Evolutionary conservation across 345 rosid species (phyloP).

Genomic region (Hibiscus tridactylites): DNA sequence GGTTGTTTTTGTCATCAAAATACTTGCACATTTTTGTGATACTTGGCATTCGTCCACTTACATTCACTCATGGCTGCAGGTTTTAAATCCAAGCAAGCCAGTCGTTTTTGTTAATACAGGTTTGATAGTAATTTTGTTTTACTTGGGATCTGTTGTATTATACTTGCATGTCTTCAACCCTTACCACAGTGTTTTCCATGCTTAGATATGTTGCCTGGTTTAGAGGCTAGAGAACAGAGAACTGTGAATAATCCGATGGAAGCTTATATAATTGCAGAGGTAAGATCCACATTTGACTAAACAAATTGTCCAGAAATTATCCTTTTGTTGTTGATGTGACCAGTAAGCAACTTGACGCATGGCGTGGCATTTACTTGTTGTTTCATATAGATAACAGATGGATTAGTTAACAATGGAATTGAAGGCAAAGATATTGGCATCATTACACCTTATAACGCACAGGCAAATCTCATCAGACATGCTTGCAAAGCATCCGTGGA

Average conservation of each 20-base stretch:
- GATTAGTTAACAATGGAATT: constrained; percentile 52
- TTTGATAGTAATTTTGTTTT: constrained; percentile 18
- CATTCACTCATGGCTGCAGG: constrained; percentile 37
- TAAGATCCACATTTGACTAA: constrained; percentile 14
- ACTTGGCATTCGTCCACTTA: constrained; percentile 5
- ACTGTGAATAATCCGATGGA: constrained; percentile 76
- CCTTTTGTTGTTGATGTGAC: background rate
- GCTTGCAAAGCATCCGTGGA: constrained; percentile 50
- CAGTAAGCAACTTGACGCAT: background rate
- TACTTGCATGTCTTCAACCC: constrained; percentile 7
- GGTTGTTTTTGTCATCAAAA: background rate
- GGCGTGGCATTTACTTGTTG: background rate
- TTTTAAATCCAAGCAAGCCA: constrained; percentile 56
- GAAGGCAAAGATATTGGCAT: constrained; percentile 72
- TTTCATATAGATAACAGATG: constrained; percentile 45
- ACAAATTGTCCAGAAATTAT: background rate
- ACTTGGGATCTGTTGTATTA: constrained; percentile 6
- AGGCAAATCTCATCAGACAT: constrained; percentile 60
- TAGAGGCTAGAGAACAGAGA: constrained; percentile 62
- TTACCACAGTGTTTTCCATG: constrained; percentile 12
- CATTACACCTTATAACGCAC: constrained; percentile 92
- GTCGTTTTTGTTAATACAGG: constrained; percentile 80
- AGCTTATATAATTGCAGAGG: constrained; percentile 78
- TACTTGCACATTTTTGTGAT: background rate
- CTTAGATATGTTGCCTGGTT: constrained; percentile 69